A percentile compares a stretch with the other conserved stretches of the same genome.
phyloP scores from a whole-genome alignment of 2,329 filamentous ascomycete species.

The Parascedosporium putredinis region DNA sequence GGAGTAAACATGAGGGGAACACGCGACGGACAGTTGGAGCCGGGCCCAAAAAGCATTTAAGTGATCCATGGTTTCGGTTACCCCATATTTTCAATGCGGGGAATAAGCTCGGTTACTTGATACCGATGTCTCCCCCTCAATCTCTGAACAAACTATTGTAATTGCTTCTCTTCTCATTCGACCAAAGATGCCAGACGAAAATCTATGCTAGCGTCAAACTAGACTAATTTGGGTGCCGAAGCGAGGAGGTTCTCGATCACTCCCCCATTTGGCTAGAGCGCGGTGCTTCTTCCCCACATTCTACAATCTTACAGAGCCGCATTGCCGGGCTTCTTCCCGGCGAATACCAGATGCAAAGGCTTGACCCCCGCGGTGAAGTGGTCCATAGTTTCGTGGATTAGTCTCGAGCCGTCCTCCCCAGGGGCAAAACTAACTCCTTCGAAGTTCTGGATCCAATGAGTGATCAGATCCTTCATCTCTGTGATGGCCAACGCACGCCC shows the following conservation, averaged over 20 bases:
- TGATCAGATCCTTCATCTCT: slow-evolving; percentile 5
- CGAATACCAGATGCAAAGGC: slow-evolving; percentile 2
- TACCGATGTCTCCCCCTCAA: not conserved
- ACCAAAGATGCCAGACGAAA: too few relatives aligned
- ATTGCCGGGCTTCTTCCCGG: slow-evolving; percentile 1
- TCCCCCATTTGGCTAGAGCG: not conserved
- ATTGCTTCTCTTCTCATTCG: not conserved
- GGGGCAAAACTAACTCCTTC: not conserved
- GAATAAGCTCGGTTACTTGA: not conserved
- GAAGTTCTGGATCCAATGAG: slow-evolving; percentile 3
- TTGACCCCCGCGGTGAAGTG: slow-evolving; percentile 5
- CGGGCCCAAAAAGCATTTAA: not conserved
- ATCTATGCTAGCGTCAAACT: not conserved
- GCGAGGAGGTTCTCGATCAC: too few relatives aligned
- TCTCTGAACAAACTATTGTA: not conserved
- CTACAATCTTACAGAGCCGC: too few relatives aligned
- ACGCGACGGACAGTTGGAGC: slow-evolving; percentile 3
- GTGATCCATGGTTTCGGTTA: not conserved
- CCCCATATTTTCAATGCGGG: not conserved
- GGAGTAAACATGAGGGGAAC: too few relatives aligned
- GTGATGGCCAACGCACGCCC: not conserved
- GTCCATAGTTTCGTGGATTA: not conserved
- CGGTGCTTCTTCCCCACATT: not conserved
- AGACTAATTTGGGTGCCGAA: too few relatives aligned
- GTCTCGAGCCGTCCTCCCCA: not conserved